A percentile compares a stretch with the other conserved stretches of the same genome.
Evolutionary conservation across 1,284 basidiomycete genomes (phyloP).

Genomic region (Xerocomus cyaneibrunnescens): DNA sequence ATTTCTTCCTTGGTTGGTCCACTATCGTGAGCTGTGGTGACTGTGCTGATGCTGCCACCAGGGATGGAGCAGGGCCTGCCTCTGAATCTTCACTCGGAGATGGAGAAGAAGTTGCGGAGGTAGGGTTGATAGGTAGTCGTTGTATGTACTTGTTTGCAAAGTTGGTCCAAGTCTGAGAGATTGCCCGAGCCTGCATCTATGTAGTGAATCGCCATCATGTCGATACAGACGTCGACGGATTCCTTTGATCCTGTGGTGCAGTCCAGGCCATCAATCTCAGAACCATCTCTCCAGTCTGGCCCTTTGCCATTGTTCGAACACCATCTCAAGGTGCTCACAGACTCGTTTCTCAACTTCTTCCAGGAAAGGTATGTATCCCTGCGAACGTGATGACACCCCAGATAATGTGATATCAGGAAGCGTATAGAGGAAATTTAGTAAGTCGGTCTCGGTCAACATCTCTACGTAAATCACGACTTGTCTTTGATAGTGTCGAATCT

Average conservation of each 20-base stretch:
- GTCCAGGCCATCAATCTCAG: constrained; percentile 44
- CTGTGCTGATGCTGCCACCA: constrained; percentile 30
- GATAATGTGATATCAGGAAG: constrained; percentile 48
- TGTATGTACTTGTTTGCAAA: constrained; percentile 30
- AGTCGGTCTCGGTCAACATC: constrained; percentile 31
- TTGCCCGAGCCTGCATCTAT: too few relatives aligned
- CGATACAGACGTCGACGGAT: constrained; percentile 20
- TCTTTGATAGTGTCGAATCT: constrained; percentile 58
- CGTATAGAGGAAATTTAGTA: constrained; percentile 83
- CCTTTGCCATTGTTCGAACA: constrained; percentile 70
- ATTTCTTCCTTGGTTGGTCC: constrained; percentile 69
- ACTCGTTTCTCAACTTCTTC: constrained; percentile 82
- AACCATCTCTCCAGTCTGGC: constrained; percentile 44
- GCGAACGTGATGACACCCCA: not conserved
- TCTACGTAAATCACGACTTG: constrained; percentile 8
- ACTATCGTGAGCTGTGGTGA: not conserved
- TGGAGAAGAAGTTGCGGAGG: constrained; percentile 67
- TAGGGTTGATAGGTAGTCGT: not conserved
- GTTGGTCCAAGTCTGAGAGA: constrained; percentile 6
- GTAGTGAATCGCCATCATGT: constrained; percentile 20
- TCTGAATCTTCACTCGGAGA: constrained; percentile 66
- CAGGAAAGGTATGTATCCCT: constrained; percentile 66
- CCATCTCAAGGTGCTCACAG: constrained; percentile 65
- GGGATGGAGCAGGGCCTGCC: constrained; percentile 53
- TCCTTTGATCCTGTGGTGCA: constrained; percentile 20